Percentiles rank a stretch among this genome's conserved stretches.
Conservation (phyloP, 768 basidiomycete genomes). For the Chalciporus piperatus region DNA sequence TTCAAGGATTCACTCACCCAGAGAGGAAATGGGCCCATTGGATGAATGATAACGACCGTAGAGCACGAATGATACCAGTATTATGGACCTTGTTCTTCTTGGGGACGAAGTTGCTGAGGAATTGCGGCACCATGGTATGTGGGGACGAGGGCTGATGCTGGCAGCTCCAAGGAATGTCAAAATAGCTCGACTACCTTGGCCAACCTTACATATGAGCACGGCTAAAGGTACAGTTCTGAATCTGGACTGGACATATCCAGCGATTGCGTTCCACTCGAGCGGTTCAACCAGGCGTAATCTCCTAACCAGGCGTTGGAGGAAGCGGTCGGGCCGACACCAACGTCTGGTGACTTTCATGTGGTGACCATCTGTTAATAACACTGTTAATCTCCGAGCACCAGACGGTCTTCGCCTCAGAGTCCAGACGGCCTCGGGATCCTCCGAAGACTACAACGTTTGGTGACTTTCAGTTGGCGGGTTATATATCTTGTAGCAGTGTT, state of each 20-base stretch:
- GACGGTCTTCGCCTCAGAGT: too few relatives aligned
- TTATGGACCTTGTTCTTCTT: conserved; percentile 39
- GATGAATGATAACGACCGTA: conserved; percentile 44
- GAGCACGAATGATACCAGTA: conserved; percentile 40
- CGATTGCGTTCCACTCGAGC: too few relatives aligned
- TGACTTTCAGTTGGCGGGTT: too few relatives aligned
- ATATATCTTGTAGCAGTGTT: too few relatives aligned
- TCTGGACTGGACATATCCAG: neutral
- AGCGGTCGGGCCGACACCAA: too few relatives aligned
- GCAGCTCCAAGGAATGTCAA: neutral
- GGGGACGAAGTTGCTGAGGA: conserved; percentile 49
- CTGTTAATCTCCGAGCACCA: too few relatives aligned
- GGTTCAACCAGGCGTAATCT: too few relatives aligned
- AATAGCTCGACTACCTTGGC: neutral
- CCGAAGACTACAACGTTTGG: too few relatives aligned
- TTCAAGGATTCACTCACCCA: conserved; percentile 37
- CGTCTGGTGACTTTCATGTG: too few relatives aligned
- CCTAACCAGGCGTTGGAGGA: too few relatives aligned
- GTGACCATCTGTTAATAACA: too few relatives aligned
- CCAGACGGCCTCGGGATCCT: too few relatives aligned
- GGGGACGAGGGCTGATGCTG: neutral
- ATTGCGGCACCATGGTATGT: conserved; percentile 26
- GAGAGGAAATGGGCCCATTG: conserved; percentile 61
- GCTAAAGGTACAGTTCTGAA: conserved; percentile 6
- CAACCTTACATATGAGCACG: conserved; percentile 8